These are phyloP conservation scores for Marasmius sp. DNA, from an alignment of 1,284 basidiomycete genomes.

Conservation along the genomic window DNA sequence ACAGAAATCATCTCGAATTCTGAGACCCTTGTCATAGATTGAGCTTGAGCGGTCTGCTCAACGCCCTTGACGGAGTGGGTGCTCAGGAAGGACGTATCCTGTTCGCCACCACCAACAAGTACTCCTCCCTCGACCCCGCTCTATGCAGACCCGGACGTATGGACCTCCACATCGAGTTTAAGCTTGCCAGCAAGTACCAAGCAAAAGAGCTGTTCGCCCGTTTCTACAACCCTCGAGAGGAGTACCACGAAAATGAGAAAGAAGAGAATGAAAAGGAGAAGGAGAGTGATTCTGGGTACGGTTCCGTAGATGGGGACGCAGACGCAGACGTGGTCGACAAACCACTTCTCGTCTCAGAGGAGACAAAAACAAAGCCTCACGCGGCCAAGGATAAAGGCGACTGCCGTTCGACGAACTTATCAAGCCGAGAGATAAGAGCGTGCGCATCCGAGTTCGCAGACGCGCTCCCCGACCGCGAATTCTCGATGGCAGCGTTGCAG, in stretches of 20 bases:
- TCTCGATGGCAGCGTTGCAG: slow-evolving; percentile 75
- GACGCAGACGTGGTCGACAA: slow-evolving; percentile 2
- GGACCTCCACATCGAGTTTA: slow-evolving; percentile 78
- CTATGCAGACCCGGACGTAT: slow-evolving; percentile 77
- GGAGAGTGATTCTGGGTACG: slow-evolving; percentile 27
- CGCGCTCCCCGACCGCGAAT: slow-evolving; percentile 59
- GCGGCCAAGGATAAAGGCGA: slow-evolving; percentile 19
- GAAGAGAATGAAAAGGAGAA: slow-evolving; percentile 15
- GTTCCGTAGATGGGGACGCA: slow-evolving; percentile 14
- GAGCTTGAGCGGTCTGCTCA: slow-evolving; percentile 71
- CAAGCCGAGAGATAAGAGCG: slow-evolving; percentile 23
- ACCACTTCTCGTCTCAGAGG: background rate
- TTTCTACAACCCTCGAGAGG: slow-evolving; percentile 56
- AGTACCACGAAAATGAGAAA: slow-evolving; percentile 19
- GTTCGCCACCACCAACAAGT: slow-evolving; percentile 78
- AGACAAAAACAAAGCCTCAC: background rate
- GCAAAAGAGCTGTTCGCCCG: slow-evolving; percentile 60
- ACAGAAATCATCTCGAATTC: slow-evolving; percentile 8
- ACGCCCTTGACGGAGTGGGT: slow-evolving; percentile 73
- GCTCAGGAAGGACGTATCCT: slow-evolving; percentile 77
- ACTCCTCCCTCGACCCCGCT: slow-evolving; percentile 65
- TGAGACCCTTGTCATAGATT: slow-evolving; percentile 35
- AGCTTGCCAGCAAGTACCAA: slow-evolving; percentile 65
- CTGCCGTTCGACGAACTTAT: slow-evolving; percentile 26
- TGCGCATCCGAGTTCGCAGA: slow-evolving; percentile 62